Percentiles rank a stretch among this genome's conserved stretches.
Evolutionary conservation across 2,329 filamentous ascomycete species (phyloP).

Genomic region (Pleoardoris graminearum): DNA sequence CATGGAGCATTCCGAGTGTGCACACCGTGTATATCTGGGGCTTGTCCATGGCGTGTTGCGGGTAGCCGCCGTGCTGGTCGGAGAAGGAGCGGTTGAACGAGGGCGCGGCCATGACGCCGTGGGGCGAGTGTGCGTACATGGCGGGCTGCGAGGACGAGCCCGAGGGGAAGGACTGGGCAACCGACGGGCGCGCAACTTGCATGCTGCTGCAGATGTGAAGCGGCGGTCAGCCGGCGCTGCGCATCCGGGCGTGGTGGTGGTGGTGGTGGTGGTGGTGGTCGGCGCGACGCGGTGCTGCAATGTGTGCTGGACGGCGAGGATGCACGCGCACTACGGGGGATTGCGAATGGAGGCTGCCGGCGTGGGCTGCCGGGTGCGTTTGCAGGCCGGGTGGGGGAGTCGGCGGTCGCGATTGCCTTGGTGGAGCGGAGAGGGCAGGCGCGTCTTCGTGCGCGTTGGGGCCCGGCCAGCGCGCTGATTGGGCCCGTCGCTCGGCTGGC

Average conservation of each 20-base stretch:
- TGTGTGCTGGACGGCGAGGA: not conserved
- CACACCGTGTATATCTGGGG: slow-evolving; percentile 57
- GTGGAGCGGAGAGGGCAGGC: slow-evolving; percentile 22
- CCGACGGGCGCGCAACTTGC: slow-evolving; percentile 41
- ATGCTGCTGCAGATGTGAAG: slow-evolving; percentile 23
- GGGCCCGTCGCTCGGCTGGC: not conserved
- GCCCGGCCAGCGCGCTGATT: not conserved
- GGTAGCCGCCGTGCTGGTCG: slow-evolving; percentile 42
- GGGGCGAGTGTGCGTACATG: slow-evolving; percentile 40
- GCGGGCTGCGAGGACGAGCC: slow-evolving; percentile 31
- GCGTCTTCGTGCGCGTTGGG: slow-evolving; percentile 20
- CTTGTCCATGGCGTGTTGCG: slow-evolving; percentile 47
- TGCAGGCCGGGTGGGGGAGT: slow-evolving; percentile 1
- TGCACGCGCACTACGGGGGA: not conserved
- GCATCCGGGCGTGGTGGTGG: not conserved
- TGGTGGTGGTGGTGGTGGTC: too few relatives aligned
- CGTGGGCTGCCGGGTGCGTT: slow-evolving; percentile 1
- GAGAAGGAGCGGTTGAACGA: slow-evolving; percentile 45
- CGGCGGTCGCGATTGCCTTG: slow-evolving; percentile 15
- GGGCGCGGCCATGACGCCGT: slow-evolving; percentile 41
- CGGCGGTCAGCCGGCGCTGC: slow-evolving; percentile 14
- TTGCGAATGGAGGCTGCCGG: not conserved
- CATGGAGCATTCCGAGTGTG: slow-evolving; percentile 68
- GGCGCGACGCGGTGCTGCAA: not conserved
- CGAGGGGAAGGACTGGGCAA: slow-evolving; percentile 32